Conservation (phyloP, 2,329 filamentous ascomycete genomes). For the Cadophora sp. region DNA sequence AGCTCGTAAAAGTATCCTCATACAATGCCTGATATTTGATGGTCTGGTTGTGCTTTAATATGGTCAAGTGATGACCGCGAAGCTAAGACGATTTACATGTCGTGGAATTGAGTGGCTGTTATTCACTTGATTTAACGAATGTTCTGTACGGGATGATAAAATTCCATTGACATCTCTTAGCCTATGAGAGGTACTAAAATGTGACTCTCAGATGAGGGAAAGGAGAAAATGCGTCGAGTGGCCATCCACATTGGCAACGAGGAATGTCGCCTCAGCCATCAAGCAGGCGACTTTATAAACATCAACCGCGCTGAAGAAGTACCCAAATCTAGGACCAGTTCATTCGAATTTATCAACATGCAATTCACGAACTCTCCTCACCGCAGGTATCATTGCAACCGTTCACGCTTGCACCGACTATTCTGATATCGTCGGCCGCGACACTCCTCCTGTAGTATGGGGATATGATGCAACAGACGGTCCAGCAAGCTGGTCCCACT, state of each 20-base stretch:
- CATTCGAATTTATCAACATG: neutral
- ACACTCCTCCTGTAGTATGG: neutral
- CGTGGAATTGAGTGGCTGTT: too few relatives aligned
- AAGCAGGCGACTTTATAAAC: neutral
- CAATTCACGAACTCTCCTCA: neutral
- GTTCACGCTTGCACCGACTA: neutral
- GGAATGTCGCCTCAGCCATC: neutral
- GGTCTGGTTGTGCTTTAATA: too few relatives aligned
- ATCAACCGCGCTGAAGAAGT: neutral
- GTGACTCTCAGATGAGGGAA: neutral
- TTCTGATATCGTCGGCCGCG: neutral
- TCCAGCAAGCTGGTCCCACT: neutral
- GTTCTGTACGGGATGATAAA: too few relatives aligned
- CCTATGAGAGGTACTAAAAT: neutral
- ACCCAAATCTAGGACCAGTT: neutral
- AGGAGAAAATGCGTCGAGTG: too few relatives aligned
- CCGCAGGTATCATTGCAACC: neutral
- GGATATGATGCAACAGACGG: neutral
- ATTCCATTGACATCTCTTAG: neutral
- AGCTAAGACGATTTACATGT: too few relatives aligned
- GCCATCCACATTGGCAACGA: neutral
- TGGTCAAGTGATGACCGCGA: too few relatives aligned
- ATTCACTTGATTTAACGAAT: too few relatives aligned
- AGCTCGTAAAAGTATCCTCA: too few relatives aligned
- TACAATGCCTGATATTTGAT: too few relatives aligned